Base-by-base conservation (phyloP, 305 asterid species). In the Lippia alba region DNA sequence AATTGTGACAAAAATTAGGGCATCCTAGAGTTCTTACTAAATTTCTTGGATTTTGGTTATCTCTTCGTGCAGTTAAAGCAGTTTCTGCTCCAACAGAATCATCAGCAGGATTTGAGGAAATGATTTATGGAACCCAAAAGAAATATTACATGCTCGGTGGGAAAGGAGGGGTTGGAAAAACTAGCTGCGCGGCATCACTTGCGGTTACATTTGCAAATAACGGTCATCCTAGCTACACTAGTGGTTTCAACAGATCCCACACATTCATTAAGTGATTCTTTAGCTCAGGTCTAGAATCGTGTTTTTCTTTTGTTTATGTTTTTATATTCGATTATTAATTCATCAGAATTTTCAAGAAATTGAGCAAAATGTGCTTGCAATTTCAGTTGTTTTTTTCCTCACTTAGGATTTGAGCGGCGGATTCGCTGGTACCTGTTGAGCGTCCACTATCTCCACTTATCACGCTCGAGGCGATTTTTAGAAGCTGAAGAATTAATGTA, bases 171-270 rank as follows among this genome's bases (percentile, higher is more conserved):
- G 98, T 94, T 44, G 98, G 99, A 63, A 94, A 94, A 83, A 94
- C 99, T 7, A 94, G 98, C 79, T 94, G 99, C 64, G 99, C 99
- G 70, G 96, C 97, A 51, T 87, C 98, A 34, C 96, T 94, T 76
- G 99, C 99, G 51, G 98, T 92, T 64, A 94, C 90, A 78, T 94
- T 94, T 66, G 99, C 99, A 18, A 94, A 94, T 74, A 92, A 83
- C 45, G 99, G 99, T 20, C 99, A 94, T 71, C 96, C 98, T 36
- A 91, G n/a, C n/a, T n/a, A n/a, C 99, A 19, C 89, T 94, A 3
- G 98, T 94, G 76, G 99, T 94, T 89, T 91, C 99, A 72, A 94
- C 99, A 33, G 99, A 94, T 74, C 99, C 99, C 18, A 98, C 99
- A 14, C 97, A 94, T 87, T 94, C 99, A 24, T 82, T 94, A 70